Evolutionary conservation across 306 rosid species (phyloP).

Genomic region (Mimosa bimucronata): DNA sequence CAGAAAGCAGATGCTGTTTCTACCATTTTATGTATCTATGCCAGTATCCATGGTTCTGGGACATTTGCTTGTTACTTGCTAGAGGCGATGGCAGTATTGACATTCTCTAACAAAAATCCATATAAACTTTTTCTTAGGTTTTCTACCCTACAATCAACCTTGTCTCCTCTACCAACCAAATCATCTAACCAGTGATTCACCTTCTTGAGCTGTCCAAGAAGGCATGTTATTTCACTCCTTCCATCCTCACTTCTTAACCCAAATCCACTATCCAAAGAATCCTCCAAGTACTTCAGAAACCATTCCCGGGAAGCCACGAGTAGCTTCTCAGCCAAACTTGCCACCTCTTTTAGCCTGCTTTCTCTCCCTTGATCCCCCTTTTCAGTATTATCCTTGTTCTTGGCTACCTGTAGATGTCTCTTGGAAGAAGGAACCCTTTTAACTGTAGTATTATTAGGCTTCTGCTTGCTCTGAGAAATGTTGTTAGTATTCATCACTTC

Average conservation of each 20-base stretch:
- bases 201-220: slow-evolving; percentile 66
- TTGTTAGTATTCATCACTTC: slow-evolving; percentile 38
- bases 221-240: slow-evolving; percentile 44
- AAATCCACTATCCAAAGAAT: slow-evolving; percentile 43
- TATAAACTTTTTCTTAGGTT: slow-evolving; percentile 55
- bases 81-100: slow-evolving; percentile 44
- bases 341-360: slow-evolving; percentile 48
- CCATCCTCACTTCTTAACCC: slow-evolving; percentile 48
- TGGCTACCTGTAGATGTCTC: slow-evolving; percentile 34
- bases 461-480: slow-evolving; percentile 41
- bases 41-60: background rate
- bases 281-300: slow-evolving; percentile 74
- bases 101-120: slow-evolving; percentile 58
- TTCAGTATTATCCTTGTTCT: slow-evolving; percentile 34
- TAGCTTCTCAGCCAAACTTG: slow-evolving; percentile 54
- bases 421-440: slow-evolving; percentile 41
- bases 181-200: slow-evolving; percentile 74
- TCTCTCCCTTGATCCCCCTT: slow-evolving; percentile 43
- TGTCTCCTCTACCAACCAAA: slow-evolving; percentile 37
- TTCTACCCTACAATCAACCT: slow-evolving; percentile 53
- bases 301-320: slow-evolving; percentile 60
- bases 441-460: slow-evolving; percentile 33
- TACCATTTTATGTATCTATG: background rate
- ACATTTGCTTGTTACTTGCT: slow-evolving; percentile 15
- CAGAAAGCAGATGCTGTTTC: background rate